Percentiles rank a stretch among this genome's conserved stretches.
These are phyloP conservation scores for Cladophialophora immunda DNA, from an alignment of 2,329 filamentous ascomycete species.

Conservation along the genomic window DNA sequence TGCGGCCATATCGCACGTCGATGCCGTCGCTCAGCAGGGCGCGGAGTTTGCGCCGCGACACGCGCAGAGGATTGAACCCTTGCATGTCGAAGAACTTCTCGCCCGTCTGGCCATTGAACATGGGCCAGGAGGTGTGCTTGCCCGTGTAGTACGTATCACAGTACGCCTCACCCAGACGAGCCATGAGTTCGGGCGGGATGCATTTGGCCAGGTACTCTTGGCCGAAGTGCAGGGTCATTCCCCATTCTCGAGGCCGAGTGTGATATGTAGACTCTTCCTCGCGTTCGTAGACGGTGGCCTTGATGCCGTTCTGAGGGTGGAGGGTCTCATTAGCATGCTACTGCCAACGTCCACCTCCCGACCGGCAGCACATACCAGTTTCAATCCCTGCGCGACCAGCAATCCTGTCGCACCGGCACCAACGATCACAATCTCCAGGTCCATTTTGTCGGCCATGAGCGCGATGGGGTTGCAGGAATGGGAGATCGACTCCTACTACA, in stretches of 20 bases:
- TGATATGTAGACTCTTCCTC: conserved; percentile 18
- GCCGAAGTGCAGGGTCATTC: conserved; percentile 29
- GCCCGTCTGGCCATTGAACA: conserved; percentile 29
- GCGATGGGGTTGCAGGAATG: background rate
- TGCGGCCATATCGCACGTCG: conserved; percentile 26
- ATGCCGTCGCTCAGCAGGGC: conserved; percentile 24
- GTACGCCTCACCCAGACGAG: conserved; percentile 18
- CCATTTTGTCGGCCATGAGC: background rate
- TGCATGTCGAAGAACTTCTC: conserved; percentile 29
- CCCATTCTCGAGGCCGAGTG: conserved; percentile 31
- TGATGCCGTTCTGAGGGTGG: conserved; percentile 22
- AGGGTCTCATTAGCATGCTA: background rate
- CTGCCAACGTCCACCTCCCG: background rate
- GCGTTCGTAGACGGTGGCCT: conserved; percentile 23
- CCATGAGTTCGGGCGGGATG: conserved; percentile 20
- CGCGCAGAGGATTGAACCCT: conserved; percentile 6
- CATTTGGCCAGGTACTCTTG: conserved; percentile 21
- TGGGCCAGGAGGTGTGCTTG: conserved; percentile 15
- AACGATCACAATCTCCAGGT: conserved; percentile 23
- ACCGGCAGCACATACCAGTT: conserved; percentile 19
- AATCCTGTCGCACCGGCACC: conserved; percentile 31
- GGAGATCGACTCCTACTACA: background rate
- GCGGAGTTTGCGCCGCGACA: conserved; percentile 26
- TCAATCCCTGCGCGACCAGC: conserved; percentile 32
- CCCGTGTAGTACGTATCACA: conserved; percentile 24